phyloP scores from a whole-genome alignment of 2,329 filamentous ascomycete genomes.

The Westerdykella sp. region DNA sequence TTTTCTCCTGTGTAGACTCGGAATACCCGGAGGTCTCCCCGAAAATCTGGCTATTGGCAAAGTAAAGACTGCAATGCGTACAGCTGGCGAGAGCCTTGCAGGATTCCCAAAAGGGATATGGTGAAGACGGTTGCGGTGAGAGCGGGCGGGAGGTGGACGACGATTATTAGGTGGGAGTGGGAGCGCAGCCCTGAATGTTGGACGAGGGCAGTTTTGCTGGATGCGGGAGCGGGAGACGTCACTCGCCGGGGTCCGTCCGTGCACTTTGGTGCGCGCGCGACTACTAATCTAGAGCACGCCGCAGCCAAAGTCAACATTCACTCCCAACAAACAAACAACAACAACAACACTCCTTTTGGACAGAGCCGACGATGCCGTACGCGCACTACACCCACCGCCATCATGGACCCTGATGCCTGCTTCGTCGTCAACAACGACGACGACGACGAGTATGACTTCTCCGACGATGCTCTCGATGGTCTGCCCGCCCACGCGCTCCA shows the following conservation, averaged over 20 bases:
- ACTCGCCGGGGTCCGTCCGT: background rate
- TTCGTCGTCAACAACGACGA: slow-evolving; percentile 12
- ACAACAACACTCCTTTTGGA: background rate
- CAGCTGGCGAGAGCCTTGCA: too few species aligned
- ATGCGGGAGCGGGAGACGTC: background rate
- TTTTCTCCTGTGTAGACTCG: too few species aligned
- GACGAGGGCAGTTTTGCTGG: background rate
- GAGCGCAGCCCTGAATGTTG: too few species aligned
- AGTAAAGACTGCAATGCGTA: too few species aligned
- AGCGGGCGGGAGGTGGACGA: too few species aligned
- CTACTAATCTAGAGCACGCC: background rate
- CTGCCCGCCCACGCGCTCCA: slow-evolving; percentile 42
- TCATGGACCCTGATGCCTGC: slow-evolving; percentile 17
- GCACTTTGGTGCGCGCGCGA: background rate
- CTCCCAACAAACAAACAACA: background rate
- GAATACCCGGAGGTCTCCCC: too few species aligned
- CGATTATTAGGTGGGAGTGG: too few species aligned
- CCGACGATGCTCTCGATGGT: slow-evolving; percentile 42
- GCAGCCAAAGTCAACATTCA: background rate
- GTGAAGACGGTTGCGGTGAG: too few species aligned
- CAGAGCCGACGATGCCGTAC: background rate
- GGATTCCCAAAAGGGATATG: too few species aligned
- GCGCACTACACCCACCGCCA: slow-evolving; percentile 13
- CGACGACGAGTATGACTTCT: slow-evolving; percentile 43
- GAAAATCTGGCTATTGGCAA: too few species aligned